Base-by-base conservation (phyloP, 768 basidiomycete species). In the Boletus rex-veris region DNA sequence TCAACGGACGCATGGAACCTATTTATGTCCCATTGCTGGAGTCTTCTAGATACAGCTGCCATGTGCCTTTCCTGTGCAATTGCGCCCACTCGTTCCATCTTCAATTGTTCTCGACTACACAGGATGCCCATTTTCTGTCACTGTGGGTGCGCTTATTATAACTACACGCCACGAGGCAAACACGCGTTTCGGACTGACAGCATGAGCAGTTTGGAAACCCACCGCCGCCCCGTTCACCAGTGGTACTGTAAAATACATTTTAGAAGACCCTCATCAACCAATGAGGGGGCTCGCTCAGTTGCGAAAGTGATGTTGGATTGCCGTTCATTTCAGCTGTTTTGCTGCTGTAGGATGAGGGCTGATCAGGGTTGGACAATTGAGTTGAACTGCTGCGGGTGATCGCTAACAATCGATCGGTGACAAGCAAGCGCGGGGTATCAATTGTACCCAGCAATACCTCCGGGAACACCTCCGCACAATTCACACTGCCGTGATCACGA, bases 41-140 rank as follows among this genome's bases (percentile, higher is more conserved):
- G 8, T 18, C 6, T 15, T 6, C 15, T n/a, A 37, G 5, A 46
- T 24, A 30, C 45, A 11, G 21, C 8, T 18, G 16, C 7, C 53
- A 38, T 33, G 28, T 7, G 44, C n/a, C 16, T 7, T 43, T 57
- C 38, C 47, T 57, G 56, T 57, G 47, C 38, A 9, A 41, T 45
- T 57, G 19, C 54, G 54, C 55, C 54, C 37, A 45, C 30, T 7
- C 12, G 15, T 5, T 28, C 5, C 11, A 28, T 24, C 7, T 43
- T 36, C 30, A 37, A 42, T 48, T 40, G 31, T 46, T 55, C 24
- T 31, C n/a, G 5, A 26, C 21, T 1, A 42, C 15, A 21, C 9
- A 18, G 7, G 7, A 35, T 19, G 5, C 16, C 12, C 35, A 28
- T 19, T 16, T 5, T 24, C n/a, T 31, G 8, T 33, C 19, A 39